A percentile compares a stretch with the other conserved stretches of the same genome.
These are phyloP conservation scores for Cercospora brassicicola DNA, from an alignment of 2,329 filamentous ascomycete species.

Conservation along the genomic window DNA sequence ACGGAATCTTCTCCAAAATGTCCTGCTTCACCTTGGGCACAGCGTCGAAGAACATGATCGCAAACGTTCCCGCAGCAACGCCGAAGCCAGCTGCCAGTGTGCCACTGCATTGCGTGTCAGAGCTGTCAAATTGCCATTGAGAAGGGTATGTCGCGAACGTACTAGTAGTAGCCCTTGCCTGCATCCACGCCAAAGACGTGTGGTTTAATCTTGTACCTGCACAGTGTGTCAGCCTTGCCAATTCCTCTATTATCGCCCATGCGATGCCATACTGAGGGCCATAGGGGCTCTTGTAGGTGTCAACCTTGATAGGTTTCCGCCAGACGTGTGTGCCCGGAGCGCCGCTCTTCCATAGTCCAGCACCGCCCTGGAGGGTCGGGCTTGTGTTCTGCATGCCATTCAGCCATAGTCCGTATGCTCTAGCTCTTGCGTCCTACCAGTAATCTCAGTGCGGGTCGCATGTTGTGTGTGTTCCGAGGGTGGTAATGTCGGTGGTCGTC, in stretches of 20 bases:
- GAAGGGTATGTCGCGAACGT: not conserved
- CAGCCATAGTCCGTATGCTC: conserved; percentile 9
- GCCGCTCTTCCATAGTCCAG: conserved; percentile 16
- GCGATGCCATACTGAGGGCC: conserved; percentile 55
- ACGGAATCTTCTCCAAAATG: conserved; percentile 56
- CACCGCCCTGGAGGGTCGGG: conserved; percentile 19
- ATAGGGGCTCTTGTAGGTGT: conserved; percentile 58
- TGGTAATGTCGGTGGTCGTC: conserved; percentile 1
- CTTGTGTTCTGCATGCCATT: conserved; percentile 15
- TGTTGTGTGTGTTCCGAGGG: conserved; percentile 22
- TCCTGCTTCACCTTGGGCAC: conserved; percentile 46
- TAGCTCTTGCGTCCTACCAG: conserved; percentile 23
- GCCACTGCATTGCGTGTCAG: conserved; percentile 41
- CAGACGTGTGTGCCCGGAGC: conserved; percentile 37
- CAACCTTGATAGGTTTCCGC: conserved; percentile 43
- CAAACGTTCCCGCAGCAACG: conserved; percentile 58
- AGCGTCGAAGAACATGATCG: conserved; percentile 65
- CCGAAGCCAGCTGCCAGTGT: conserved; percentile 57
- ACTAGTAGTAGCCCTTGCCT: conserved; percentile 12
- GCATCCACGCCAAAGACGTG: conserved; percentile 50
- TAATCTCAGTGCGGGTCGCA: conserved; percentile 37
- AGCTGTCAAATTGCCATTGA: not conserved
- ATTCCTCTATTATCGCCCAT: not conserved
- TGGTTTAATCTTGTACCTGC: conserved; percentile 52
- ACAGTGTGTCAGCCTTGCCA: conserved; percentile 9